phyloP scores from a whole-genome alignment of 805 yeast species.

The Yarrowia sp. region DNA sequence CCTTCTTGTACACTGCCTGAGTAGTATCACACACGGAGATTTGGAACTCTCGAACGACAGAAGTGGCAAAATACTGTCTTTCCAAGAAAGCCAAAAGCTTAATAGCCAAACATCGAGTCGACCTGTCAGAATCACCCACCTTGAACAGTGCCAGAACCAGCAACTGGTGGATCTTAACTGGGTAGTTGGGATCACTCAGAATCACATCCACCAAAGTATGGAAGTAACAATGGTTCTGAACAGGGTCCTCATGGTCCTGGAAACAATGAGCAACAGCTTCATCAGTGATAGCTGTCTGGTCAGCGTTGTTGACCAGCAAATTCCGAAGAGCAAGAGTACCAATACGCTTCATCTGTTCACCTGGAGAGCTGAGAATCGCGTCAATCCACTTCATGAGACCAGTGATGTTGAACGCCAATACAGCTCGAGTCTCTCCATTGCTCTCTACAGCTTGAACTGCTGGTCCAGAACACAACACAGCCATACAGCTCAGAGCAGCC shows the following conservation, averaged over 20 bases:
- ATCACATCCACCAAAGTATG: slow-evolving; percentile 66
- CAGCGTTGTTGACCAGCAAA: slow-evolving; percentile 59
- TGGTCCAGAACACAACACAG: slow-evolving; percentile 73
- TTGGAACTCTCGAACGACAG: slow-evolving; percentile 55
- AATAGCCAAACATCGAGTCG: slow-evolving; percentile 70
- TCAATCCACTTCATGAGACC: slow-evolving; percentile 79
- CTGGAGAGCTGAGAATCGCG: slow-evolving; percentile 55
- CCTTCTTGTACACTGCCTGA: slow-evolving; percentile 81
- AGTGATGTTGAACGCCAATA: slow-evolving; percentile 67
- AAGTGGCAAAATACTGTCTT: slow-evolving; percentile 52
- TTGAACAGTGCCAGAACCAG: slow-evolving; percentile 75
- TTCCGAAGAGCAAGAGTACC: slow-evolving; percentile 73
- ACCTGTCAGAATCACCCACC: slow-evolving; percentile 67
- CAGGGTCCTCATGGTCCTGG: slow-evolving; percentile 43
- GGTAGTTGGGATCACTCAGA: slow-evolving; percentile 48
- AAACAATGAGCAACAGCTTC: slow-evolving; percentile 75
- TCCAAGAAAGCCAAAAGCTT: slow-evolving; percentile 69
- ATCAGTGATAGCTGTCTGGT: slow-evolving; percentile 49
- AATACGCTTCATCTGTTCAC: slow-evolving; percentile 56
- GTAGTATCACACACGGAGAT: slow-evolving; percentile 74
- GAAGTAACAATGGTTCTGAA: slow-evolving; percentile 67
- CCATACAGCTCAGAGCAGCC: slow-evolving; percentile 80
- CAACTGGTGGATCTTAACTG: slow-evolving; percentile 60
- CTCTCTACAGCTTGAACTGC: slow-evolving; percentile 44
- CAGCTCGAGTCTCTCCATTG: slow-evolving; percentile 43